Percentiles rank a stretch among this genome's conserved stretches.
phyloP scores from a whole-genome alignment of 139 green algal genomes.

The Volvox africanus region DNA sequence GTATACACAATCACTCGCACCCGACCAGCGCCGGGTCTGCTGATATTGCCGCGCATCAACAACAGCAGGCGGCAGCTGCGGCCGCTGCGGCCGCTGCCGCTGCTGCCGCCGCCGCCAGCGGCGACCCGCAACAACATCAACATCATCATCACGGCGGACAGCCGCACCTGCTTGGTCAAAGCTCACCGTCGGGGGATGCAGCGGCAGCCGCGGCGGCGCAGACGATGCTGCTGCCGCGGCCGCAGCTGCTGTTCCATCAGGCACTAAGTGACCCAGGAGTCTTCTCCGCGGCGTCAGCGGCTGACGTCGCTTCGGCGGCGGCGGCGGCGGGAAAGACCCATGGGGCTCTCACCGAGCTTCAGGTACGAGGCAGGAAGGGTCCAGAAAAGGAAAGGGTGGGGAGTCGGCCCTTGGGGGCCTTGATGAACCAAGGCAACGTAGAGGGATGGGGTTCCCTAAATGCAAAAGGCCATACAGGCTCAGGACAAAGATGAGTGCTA shows the following conservation, averaged over 20 bases:
- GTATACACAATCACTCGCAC: background rate
- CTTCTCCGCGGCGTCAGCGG: background rate
- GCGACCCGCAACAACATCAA: background rate
- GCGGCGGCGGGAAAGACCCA: constrained; percentile 3
- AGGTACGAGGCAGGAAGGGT: background rate
- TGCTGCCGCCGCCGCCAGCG: background rate
- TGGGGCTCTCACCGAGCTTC: constrained; percentile 14
- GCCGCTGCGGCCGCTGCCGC: background rate
- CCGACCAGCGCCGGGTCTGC: background rate
- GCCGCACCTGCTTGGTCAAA: background rate
- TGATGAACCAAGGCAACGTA: no score
- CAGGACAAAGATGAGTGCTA: no score
- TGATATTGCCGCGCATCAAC: background rate
- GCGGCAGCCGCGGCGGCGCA: background rate
- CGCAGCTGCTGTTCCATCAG: constrained; percentile 27
- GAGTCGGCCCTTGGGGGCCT: no score
- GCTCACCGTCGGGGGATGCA: background rate
- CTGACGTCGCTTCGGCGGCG: background rate
- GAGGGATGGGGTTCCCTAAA: no score
- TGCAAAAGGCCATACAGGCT: no score
- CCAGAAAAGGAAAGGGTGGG: no score
- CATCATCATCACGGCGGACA: background rate
- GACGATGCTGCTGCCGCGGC: background rate
- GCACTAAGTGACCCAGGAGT: constrained; percentile 24
- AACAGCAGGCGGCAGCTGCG: background rate